Evolutionary conservation across 495 filamentous ascomycete species (phyloP).

Genomic region (Usnea hakonensis): DNA sequence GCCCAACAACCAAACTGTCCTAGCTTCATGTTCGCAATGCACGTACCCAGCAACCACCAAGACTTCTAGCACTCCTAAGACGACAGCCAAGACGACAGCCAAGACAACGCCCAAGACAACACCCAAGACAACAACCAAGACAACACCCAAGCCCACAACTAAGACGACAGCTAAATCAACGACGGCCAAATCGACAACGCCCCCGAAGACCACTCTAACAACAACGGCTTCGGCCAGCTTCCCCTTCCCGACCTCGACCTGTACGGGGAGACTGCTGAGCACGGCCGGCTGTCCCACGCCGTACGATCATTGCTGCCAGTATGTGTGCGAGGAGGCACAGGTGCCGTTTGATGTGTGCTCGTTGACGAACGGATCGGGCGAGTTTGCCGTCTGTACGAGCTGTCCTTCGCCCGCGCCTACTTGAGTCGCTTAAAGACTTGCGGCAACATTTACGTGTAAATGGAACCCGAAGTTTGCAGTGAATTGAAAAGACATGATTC

Average conservation of each 20-base stretch:
- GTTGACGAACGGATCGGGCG: conserved; percentile 10
- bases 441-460: too few relatives aligned
- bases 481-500: too few relatives aligned
- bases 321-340: conserved; percentile 19
- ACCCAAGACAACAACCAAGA: not conserved
- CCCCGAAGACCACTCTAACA: not conserved
- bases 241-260: conserved; percentile 14
- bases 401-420: conserved; percentile 9
- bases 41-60: not conserved
- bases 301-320: conserved; percentile 16
- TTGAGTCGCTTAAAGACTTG: too few relatives aligned
- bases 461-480: too few relatives aligned
- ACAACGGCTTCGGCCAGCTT: conserved; percentile 7
- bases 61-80: not conserved
- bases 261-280: conserved; percentile 8
- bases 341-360: conserved; percentile 22
- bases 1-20: conserved; percentile 12
- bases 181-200: too few relatives aligned
- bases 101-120: not conserved
- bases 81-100: not conserved
- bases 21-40: conserved; percentile 8
- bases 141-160: not conserved
- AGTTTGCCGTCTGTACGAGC: conserved; percentile 10
- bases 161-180: too few relatives aligned
- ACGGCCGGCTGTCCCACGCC: conserved; percentile 11